Evolutionary conservation across 2,329 filamentous ascomycete species (phyloP).

Genomic region (Ophidiomyces ophidiicola): DNA sequence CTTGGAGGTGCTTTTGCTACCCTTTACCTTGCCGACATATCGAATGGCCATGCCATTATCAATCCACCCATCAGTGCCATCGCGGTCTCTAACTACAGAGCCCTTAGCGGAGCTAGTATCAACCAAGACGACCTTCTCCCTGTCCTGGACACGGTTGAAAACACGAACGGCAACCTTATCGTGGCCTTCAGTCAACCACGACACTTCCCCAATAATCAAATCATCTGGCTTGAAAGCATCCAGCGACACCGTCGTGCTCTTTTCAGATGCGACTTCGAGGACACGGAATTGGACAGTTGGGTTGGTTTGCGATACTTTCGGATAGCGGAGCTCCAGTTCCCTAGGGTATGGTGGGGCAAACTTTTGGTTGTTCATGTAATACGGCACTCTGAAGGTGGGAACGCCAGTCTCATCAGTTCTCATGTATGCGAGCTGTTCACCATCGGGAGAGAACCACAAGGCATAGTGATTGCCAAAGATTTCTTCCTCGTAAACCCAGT

Average conservation of each 20-base stretch:
- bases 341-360: constrained; percentile 50
- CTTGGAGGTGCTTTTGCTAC: constrained; percentile 22
- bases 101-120: constrained; percentile 40
- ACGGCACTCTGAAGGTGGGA: constrained; percentile 52
- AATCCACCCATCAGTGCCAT: constrained; percentile 51
- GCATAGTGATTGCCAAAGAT: constrained; percentile 63
- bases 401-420: constrained; percentile 70
- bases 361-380: constrained; percentile 50
- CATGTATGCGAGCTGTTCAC: constrained; percentile 73
- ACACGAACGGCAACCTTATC: constrained; percentile 51
- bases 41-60: constrained; percentile 39
- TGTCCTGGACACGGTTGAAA: constrained; percentile 57
- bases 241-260: constrained; percentile 39
- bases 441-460: constrained; percentile 85
- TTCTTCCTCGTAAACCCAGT: constrained; percentile 87
- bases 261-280: constrained; percentile 40
- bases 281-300: constrained; percentile 52
- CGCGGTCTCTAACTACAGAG: constrained; percentile 42
- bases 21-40: constrained; percentile 33
- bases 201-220: constrained; percentile 54
- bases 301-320: constrained; percentile 57
- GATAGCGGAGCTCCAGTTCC: constrained; percentile 53
- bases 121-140: constrained; percentile 50
- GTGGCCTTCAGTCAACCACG: constrained; percentile 53
- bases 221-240: constrained; percentile 49